Evolutionary conservation across 1,284 basidiomycete genomes (phyloP).

Genomic region (Moniliella sp.): DNA sequence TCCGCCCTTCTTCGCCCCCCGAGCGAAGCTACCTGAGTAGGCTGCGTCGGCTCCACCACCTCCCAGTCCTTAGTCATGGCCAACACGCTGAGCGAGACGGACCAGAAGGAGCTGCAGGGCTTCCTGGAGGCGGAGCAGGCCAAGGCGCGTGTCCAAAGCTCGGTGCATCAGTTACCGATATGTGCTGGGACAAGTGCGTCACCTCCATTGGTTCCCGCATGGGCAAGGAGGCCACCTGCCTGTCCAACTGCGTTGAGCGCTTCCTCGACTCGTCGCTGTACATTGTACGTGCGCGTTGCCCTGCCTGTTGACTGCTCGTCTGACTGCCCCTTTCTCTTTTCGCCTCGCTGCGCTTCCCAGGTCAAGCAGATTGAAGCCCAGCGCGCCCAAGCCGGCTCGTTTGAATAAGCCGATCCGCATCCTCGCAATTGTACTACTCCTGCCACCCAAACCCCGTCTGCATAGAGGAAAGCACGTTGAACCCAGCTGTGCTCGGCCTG

Average conservation of each 20-base stretch:
- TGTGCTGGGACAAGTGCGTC: constrained; percentile 46
- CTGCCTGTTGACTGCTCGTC: background rate
- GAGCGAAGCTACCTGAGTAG: no score
- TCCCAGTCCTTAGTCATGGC: no score
- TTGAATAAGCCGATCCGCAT: no score
- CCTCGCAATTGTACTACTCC: no score
- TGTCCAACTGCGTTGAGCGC: constrained; percentile 71
- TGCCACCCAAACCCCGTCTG: no score
- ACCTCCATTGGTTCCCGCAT: constrained; percentile 63
- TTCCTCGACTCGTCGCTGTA: constrained; percentile 65
- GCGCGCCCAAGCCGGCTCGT: no score
- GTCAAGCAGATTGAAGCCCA: constrained; percentile 51
- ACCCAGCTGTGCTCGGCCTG: no score
- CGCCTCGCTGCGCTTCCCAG: constrained; percentile 3
- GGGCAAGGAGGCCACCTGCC: constrained; percentile 57
- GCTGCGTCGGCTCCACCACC: no score
- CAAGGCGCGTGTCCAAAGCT: constrained; percentile 52
- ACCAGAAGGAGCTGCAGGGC: constrained; percentile 45
- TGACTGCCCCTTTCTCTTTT: background rate
- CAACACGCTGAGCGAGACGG: no score
- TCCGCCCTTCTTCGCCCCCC: no score
- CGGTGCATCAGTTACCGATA: constrained; percentile 36
- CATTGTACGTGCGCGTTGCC: constrained; percentile 10
- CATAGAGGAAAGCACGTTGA: no score
- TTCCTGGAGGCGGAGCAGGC: constrained; percentile 75